Conservation (phyloP, 768 basidiomycete genomes). For the Kwoniella dejecticola region DNA sequence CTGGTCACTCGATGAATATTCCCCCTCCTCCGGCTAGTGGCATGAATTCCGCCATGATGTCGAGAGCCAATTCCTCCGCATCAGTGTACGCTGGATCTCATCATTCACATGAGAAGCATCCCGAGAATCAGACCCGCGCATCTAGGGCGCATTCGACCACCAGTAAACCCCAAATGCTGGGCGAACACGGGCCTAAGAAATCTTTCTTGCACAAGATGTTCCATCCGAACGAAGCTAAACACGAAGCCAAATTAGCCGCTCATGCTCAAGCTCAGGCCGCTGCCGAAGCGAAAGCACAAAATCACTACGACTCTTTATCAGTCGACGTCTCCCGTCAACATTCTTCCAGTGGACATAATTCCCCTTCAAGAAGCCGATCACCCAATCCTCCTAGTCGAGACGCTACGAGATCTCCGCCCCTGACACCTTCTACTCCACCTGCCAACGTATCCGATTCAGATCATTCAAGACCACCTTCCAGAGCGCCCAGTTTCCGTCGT, state of each 20-base stretch:
- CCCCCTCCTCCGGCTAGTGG: constrained; percentile 27
- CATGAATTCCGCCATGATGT: constrained; percentile 30
- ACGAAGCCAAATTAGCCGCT: constrained; percentile 23
- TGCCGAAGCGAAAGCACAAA: constrained; percentile 11
- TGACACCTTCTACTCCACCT: constrained; percentile 49
- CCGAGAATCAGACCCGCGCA: constrained; percentile 10
- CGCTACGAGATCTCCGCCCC: constrained; percentile 46
- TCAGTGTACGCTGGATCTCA: constrained; percentile 17
- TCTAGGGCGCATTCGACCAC: constrained; percentile 17
- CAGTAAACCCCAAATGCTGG: constrained; percentile 46
- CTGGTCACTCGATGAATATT: constrained; percentile 33
- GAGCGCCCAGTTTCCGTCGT: constrained; percentile 26
- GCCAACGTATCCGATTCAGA: constrained; percentile 35
- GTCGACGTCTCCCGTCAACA: constrained; percentile 34
- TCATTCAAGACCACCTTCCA: constrained; percentile 39
- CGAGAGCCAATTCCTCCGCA: constrained; percentile 22
- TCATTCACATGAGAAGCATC: constrained; percentile 19
- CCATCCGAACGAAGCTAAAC: constrained; percentile 38
- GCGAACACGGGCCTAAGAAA: constrained; percentile 48
- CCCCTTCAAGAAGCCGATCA: constrained; percentile 29
- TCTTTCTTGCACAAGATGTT: constrained; percentile 55
- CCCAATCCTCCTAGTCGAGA: constrained; percentile 32
- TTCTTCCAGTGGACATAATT: constrained; percentile 15
- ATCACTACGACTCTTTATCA: constrained; percentile 20
- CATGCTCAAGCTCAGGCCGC: constrained; percentile 14